A percentile compares a stretch with the other conserved stretches of the same genome.
phyloP scores from a whole-genome alignment of 2,329 filamentous ascomycete genomes.

The Paraphaeosphaeria sporulosa region DNA sequence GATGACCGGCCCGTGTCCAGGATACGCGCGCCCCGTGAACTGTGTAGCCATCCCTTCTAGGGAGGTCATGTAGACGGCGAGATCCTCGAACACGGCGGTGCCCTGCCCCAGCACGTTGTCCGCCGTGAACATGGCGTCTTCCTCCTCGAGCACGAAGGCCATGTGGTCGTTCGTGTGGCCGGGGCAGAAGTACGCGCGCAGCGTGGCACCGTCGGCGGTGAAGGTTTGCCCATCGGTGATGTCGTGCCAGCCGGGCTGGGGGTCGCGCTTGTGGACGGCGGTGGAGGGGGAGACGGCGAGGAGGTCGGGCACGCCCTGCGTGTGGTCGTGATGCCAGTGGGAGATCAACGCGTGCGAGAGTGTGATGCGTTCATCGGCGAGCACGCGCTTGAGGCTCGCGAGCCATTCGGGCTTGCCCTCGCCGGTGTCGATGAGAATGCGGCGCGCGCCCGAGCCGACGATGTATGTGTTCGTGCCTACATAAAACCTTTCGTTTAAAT shows the following conservation, averaged over 20 bases:
- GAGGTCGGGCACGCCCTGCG: conserved; percentile 76
- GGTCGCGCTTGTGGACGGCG: conserved; percentile 71
- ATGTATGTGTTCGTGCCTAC: conserved; percentile 92
- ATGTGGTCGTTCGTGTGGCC: conserved; percentile 87
- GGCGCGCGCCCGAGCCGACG: conserved; percentile 74
- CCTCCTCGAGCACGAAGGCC: conserved; percentile 76
- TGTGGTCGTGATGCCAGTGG: conserved; percentile 92
- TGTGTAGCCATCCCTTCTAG: conserved; percentile 72
- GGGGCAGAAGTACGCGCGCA: conserved; percentile 72
- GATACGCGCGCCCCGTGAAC: conserved; percentile 77
- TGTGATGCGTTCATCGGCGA: conserved; percentile 72
- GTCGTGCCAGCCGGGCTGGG: conserved; percentile 57
- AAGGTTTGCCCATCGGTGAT: conserved; percentile 68
- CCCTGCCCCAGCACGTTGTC: conserved; percentile 90
- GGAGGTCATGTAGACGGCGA: conserved; percentile 72
- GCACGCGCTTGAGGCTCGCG: conserved; percentile 66
- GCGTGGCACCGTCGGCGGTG: conserved; percentile 66
- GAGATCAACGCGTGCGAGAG: conserved; percentile 79
- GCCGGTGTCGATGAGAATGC: conserved; percentile 89
- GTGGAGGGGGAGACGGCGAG: conserved; percentile 68
- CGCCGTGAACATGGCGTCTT: conserved; percentile 85
- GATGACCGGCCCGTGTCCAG: conserved; percentile 84
- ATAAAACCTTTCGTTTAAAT: neutral
- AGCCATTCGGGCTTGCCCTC: conserved; percentile 82
- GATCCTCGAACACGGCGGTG: conserved; percentile 83